Evolutionary conservation across 2,329 filamentous ascomycete genomes (phyloP).

Genomic region (Ilyonectria mors-panacis): DNA sequence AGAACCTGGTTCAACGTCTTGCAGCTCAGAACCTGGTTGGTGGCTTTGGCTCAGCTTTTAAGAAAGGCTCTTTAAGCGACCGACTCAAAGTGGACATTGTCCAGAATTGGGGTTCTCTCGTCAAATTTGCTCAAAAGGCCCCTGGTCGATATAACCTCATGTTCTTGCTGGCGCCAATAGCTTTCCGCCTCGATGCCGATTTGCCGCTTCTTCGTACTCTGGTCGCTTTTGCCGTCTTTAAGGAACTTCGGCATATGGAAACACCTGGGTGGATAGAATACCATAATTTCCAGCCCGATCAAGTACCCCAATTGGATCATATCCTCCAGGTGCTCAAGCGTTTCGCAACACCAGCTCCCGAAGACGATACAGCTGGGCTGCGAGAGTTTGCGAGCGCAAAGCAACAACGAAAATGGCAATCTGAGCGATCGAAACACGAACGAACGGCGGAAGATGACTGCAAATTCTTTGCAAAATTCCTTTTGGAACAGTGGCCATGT

Average conservation of each 20-base stretch:
- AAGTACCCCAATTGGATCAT: constrained; percentile 38
- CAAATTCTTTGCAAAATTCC: constrained; percentile 39
- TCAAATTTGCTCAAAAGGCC: constrained; percentile 25
- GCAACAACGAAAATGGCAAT: constrained; percentile 39
- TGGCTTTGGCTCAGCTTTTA: constrained; percentile 35
- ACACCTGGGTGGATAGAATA: constrained; percentile 42
- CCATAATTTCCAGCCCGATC: constrained; percentile 39
- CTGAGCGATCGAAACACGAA: constrained; percentile 38
- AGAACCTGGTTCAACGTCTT: constrained; percentile 36
- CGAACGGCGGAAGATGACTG: constrained; percentile 43
- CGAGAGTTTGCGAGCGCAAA: constrained; percentile 43
- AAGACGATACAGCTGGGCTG: constrained; percentile 25
- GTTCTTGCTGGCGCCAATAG: constrained; percentile 43
- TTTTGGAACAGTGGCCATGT: constrained; percentile 46
- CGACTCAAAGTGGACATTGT: constrained; percentile 37
- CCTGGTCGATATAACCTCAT: constrained; percentile 39
- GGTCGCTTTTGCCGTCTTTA: constrained; percentile 41
- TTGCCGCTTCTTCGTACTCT: constrained; percentile 41
- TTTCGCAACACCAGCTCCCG: constrained; percentile 29
- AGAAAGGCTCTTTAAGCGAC: constrained; percentile 39
- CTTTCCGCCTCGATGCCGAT: constrained; percentile 39
- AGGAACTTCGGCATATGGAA: constrained; percentile 35
- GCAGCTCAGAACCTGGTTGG: constrained; percentile 33
- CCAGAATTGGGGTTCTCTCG: constrained; percentile 41
- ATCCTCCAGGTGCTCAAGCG: constrained; percentile 41